Conservation (phyloP, 2,329 filamentous ascomycete genomes). For the Coccinonectria pachysandricola region DNA sequence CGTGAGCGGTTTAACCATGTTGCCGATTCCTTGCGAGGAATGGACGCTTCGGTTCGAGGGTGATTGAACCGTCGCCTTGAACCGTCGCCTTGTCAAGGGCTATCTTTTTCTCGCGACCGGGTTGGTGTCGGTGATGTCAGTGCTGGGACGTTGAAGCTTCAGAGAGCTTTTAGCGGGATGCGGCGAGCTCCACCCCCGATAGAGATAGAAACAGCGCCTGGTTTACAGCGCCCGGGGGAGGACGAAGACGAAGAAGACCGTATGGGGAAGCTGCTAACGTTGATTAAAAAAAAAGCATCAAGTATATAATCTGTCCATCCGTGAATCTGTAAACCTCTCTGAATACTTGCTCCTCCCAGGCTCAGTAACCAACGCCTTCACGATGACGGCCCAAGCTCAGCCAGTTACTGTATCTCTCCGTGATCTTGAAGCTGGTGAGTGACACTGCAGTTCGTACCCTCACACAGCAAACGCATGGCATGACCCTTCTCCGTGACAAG, state of each 20-base stretch:
- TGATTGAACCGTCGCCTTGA: too few relatives aligned
- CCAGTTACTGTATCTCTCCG: conserved; percentile 52
- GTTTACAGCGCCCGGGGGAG: too few relatives aligned
- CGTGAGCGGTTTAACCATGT: conserved; percentile 77
- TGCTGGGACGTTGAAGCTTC: not conserved
- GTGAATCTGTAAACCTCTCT: too few relatives aligned
- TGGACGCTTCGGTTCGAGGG: too few relatives aligned
- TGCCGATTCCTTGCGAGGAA: too few relatives aligned
- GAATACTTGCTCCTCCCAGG: too few relatives aligned
- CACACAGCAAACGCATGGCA: conserved; percentile 1
- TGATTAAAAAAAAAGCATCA: too few relatives aligned
- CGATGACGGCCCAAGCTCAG: conserved; percentile 40
- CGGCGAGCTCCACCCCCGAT: conserved; percentile 29
- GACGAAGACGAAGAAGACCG: too few relatives aligned
- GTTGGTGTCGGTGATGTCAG: conserved; percentile 3
- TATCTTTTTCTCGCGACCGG: not conserved
- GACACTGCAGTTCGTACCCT: too few relatives aligned
- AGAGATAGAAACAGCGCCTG: too few relatives aligned
- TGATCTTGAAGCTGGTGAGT: conserved; percentile 51
- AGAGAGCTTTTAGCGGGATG: conserved; percentile 13
- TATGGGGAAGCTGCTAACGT: not conserved
- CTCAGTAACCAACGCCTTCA: not conserved
- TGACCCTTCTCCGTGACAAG: too few relatives aligned
- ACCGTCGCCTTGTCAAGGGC: not conserved
- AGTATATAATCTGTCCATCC: too few relatives aligned